Conservation (phyloP, 306 rosid species). For the Psophocarpus tetragonolobus region DNA sequence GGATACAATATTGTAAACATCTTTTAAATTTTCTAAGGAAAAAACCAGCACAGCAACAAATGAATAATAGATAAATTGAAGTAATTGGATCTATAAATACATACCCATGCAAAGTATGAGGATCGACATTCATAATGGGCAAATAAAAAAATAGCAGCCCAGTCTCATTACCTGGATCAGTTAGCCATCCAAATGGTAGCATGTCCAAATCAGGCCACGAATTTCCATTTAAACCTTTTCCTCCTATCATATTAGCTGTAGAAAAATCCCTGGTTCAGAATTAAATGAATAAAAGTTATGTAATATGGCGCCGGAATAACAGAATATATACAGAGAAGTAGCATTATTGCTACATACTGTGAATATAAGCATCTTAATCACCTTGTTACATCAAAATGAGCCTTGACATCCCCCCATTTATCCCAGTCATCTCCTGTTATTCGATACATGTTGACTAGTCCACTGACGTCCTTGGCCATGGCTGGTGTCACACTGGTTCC, state of each 20-base stretch:
- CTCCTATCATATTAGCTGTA: slow-evolving; percentile 75
- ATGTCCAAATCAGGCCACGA: slow-evolving; percentile 99
- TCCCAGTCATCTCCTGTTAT: slow-evolving; percentile 99
- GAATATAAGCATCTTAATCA: slow-evolving; percentile 30
- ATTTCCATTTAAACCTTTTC: slow-evolving; percentile 69
- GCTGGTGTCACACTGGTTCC: slow-evolving; percentile 80
- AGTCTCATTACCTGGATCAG: slow-evolving; percentile 62
- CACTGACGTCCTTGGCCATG: slow-evolving; percentile 72
- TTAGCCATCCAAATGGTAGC: slow-evolving; percentile 97
- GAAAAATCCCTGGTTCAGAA: slow-evolving; percentile 68
- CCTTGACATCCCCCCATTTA: slow-evolving; percentile 60
- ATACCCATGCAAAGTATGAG: background rate
- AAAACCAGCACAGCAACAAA: background rate
- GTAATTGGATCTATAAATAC: background rate
- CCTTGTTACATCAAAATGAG: slow-evolving; percentile 86
- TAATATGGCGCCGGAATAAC: background rate
- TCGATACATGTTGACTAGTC: slow-evolving; percentile 85
- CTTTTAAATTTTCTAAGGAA: background rate
- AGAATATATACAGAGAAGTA: slow-evolving; percentile 27
- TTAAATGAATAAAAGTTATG: slow-evolving; percentile 16
- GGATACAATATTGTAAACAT: slow-evolving; percentile 4
- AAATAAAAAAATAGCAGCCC: background rate
- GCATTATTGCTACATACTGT: background rate
- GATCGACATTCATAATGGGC: slow-evolving; percentile 7
- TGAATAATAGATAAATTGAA: background rate